Evolutionary conservation across 768 basidiomycete genomes (phyloP), one percentile per base, ranked within the genome.

Genomic region (Tricholoma saponaceum): DNA sequence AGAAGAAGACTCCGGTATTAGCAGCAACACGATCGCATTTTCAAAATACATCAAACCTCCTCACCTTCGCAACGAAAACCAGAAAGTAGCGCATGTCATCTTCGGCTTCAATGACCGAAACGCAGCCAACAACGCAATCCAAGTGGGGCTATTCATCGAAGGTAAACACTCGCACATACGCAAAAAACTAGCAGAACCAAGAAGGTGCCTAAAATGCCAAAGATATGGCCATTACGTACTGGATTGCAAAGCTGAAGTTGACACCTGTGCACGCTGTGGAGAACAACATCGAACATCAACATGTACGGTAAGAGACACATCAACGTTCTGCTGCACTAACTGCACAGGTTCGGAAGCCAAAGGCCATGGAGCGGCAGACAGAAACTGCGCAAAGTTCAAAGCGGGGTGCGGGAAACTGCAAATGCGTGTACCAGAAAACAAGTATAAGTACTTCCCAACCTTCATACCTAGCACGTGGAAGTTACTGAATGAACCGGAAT

Each of bases 361-460:
- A 20, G 56, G 69, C 1, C 73, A 74, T 51, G 66, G 69, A 1
- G 59, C 71, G 0, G 70, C 67, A 43, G 66, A 71, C 52, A 23
- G 67, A 0, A 26, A 23, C n/a, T 57, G 56, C 58, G 67, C 69
- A 0, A 25, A 56, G 0, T 68, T 67, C 56, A 6, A n/a, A 4
- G 51, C 50, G 16, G 51, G 55, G n/a, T 20, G 64, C 10, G 51
- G 55, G 28, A 54, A 25, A 4, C 30, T 57, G 18, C 56, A 60
- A 10, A 57, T 53, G 13, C 50, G 60, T 2, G 50, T 59, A 23
- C 60, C 58, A 3, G 64, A 63, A 3, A 58, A 59, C 0, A 59
- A 60, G n/a, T 66, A 66, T 46, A 55, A 52, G 9, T 67, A 55
- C 43, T 67, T 53, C 57, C 58, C 55, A 3, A 53, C 57, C 2